Conservation (phyloP, 108 stramenopile species). For the Cyclotella choctawhatcheeana region DNA sequence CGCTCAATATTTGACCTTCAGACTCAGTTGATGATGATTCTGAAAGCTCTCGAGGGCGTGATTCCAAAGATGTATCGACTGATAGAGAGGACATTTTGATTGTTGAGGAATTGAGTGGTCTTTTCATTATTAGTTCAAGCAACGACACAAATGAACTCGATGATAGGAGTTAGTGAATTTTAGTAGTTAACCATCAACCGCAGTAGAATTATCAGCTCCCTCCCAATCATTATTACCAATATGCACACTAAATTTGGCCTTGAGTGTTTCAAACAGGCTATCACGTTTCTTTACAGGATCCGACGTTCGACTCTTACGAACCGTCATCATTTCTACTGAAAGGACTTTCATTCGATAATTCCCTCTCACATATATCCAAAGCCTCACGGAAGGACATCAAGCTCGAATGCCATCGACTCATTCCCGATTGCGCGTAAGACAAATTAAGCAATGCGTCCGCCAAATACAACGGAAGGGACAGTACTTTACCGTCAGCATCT, state of each 20-base stretch:
- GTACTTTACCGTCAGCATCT: constrained; percentile 1
- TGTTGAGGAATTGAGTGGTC: too few relatives aligned
- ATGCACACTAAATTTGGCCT: background rate
- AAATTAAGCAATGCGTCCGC: constrained; percentile 21
- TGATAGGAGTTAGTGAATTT: too few relatives aligned
- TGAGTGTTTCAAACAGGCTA: background rate
- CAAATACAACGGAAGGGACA: constrained; percentile 18
- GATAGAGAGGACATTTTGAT: too few relatives aligned
- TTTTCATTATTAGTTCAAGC: too few relatives aligned
- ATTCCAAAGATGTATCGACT: too few relatives aligned
- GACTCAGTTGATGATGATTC: too few relatives aligned
- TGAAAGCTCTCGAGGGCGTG: too few relatives aligned
- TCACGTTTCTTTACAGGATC: background rate
- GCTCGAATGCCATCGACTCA: constrained; percentile 25
- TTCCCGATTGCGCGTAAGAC: constrained; percentile 13
- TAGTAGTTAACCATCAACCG: too few relatives aligned
- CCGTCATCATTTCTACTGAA: background rate
- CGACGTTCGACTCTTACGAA: background rate
- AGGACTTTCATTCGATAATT: constrained; percentile 12
- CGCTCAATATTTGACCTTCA: too few relatives aligned
- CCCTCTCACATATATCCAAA: constrained; percentile 12
- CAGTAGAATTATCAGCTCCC: too few relatives aligned
- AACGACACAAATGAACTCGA: too few relatives aligned
- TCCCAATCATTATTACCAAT: too few relatives aligned
- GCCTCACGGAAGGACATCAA: constrained; percentile 11